Percentiles rank a stretch among this genome's conserved stretches.
Conservation (phyloP, 1,284 basidiomycete species). For the Cutaneotrichosporon sp. region DNA sequence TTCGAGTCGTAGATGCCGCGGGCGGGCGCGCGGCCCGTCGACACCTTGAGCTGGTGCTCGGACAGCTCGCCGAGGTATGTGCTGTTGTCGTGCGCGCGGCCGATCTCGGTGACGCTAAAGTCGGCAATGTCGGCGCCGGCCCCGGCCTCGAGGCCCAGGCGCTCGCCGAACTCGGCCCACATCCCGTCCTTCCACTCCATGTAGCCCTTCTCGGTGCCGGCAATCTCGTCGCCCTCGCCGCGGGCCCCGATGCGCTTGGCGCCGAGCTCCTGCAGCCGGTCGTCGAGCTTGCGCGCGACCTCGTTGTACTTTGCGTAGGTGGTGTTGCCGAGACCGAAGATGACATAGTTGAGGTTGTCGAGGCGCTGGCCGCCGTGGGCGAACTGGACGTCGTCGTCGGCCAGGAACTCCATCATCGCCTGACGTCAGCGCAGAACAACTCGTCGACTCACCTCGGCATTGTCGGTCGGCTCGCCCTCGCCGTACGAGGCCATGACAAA, state of each 20-base stretch:
- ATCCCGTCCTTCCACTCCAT: slow-evolving; percentile 98
- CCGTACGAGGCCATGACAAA: slow-evolving; percentile 99
- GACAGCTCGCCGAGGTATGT: slow-evolving; percentile 90
- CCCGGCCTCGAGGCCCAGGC: slow-evolving; percentile 88
- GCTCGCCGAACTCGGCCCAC: slow-evolving; percentile 82
- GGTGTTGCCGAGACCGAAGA: slow-evolving; percentile 92
- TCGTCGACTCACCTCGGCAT: slow-evolving; percentile 69
- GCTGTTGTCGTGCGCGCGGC: slow-evolving; percentile 71
- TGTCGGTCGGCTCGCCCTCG: slow-evolving; percentile 99
- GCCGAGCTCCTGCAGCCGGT: slow-evolving; percentile 73
- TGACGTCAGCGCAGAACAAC: neutral
- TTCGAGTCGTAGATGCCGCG: slow-evolving; percentile 68
- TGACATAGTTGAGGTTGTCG: slow-evolving; percentile 87
- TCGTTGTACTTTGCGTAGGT: slow-evolving; percentile 96
- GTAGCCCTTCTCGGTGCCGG: slow-evolving; percentile 99
- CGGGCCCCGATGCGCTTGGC: slow-evolving; percentile 82
- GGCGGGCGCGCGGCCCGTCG: slow-evolving; percentile 58
- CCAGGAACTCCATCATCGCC: slow-evolving; percentile 85
- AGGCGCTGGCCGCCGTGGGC: slow-evolving; percentile 66
- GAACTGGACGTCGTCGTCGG: slow-evolving; percentile 83
- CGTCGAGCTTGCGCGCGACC: slow-evolving; percentile 79
- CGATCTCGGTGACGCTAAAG: slow-evolving; percentile 84
- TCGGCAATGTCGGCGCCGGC: slow-evolving; percentile 91
- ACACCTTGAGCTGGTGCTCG: slow-evolving; percentile 69
- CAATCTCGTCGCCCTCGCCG: slow-evolving; percentile 97